Base-by-base conservation (phyloP, 805 yeast species). In the Wickerhamomyces chambardii region DNA sequence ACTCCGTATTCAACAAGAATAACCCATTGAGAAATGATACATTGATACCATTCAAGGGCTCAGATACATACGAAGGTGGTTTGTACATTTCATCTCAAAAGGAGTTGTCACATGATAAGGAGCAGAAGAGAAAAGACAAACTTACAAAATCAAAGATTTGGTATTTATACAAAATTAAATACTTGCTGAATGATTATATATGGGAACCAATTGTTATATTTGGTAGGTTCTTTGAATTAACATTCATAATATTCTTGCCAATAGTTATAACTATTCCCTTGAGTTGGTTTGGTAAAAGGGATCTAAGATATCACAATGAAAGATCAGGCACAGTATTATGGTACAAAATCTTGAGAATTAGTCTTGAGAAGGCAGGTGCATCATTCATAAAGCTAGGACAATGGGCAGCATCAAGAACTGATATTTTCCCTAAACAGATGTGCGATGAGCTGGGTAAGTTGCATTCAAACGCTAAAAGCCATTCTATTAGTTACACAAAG, bases 331-430 rank as follows among this genome's bases (percentile, higher is more conserved):
- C 84, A 2, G 46, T 68, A 15, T 29, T 75, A 16, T 90, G 97
- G 96, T 89, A 72, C 56, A 58, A 59, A 35, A 58, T 75, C 32
- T 59, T 90, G 16, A 67, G 85, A 33, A 56, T 70, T 53, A 62
- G 81, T 1, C 74, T 92, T 38, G 95, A 90, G 56, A 42, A 64
- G 15, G 96, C 95, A 0, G 98, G 98, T 1, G 95, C 97, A 3
- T 81, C 95, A 4, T 92, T 83, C 53, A 78, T 83, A 37, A 83
- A 85, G 56, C 69, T 92, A 38, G 98, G 97, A 4, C 99, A 92
- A 62, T 92, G 99, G 99, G 98, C 98, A 0, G 97, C 97, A 3
- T 83, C 95, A 10, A 73, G 99, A 56, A 84, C 95, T 0, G 99
- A 92, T 58, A 81, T 92, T 25, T 90, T 92, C 59, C 81, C 95